A percentile compares a stretch with the other conserved stretches of the same genome.
Conservation (phyloP, 768 basidiomycete species). For the Amanita jacksonii region DNA sequence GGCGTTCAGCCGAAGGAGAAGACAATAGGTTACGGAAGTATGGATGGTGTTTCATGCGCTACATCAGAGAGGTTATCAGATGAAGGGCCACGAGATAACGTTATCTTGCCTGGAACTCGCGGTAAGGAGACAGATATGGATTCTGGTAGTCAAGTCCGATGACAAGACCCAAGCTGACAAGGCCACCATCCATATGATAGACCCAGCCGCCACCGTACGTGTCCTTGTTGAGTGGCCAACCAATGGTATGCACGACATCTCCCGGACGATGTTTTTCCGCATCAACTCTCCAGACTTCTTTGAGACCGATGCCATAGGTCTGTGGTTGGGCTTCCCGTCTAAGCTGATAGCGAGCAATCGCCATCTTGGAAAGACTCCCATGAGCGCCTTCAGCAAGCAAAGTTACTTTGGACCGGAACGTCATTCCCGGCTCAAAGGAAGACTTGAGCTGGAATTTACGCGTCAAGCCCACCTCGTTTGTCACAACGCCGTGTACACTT, state of each 20-base stretch:
- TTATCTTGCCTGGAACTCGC: conserved; percentile 75
- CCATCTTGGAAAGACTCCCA: conserved; percentile 78
- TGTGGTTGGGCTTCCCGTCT: conserved; percentile 69
- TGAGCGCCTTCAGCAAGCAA: conserved; percentile 94
- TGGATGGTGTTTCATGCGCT: conserved; percentile 92
- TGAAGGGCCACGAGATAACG: not conserved
- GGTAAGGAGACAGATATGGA: conserved; percentile 86
- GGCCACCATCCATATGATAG: conserved; percentile 91
- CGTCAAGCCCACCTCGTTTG: conserved; percentile 92
- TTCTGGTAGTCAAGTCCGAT: conserved; percentile 93
- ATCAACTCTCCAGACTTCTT: conserved; percentile 93
- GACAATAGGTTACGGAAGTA: conserved; percentile 78
- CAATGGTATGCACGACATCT: conserved; percentile 86
- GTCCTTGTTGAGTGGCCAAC: conserved; percentile 78
- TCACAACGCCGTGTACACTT: conserved; percentile 69
- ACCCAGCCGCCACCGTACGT: conserved; percentile 93
- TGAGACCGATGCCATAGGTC: conserved; percentile 92
- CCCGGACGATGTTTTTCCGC: conserved; percentile 56
- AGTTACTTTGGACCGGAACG: conserved; percentile 86
- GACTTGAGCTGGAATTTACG: conserved; percentile 69
- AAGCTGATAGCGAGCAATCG: conserved; percentile 65
- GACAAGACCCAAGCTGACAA: conserved; percentile 86
- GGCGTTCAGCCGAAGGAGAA: conserved; percentile 45
- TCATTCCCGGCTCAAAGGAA: conserved; percentile 92
- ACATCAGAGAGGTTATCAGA: conserved; percentile 4